Conservation (phyloP, 306 rosid genomes). For the Sicyos baderoa region DNA sequence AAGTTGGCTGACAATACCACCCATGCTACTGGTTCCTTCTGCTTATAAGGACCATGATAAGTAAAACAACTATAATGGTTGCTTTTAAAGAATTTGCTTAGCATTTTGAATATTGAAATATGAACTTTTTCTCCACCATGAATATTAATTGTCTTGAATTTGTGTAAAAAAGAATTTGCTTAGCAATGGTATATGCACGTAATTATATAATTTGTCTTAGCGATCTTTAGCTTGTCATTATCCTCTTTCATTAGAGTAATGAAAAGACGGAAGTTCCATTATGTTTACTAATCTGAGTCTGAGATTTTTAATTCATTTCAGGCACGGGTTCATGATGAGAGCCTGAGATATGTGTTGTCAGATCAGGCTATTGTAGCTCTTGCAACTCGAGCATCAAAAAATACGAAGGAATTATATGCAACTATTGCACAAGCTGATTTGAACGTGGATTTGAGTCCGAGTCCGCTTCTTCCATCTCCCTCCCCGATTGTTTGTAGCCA, state of each 20-base stretch:
- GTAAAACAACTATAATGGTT: not conserved
- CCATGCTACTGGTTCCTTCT: slow-evolving; percentile 4
- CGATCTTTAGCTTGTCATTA: not conserved
- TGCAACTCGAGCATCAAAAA: slow-evolving; percentile 45
- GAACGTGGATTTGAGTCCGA: slow-evolving; percentile 41
- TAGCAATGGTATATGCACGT: not conserved
- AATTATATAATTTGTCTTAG: not conserved
- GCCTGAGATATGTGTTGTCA: slow-evolving; percentile 70
- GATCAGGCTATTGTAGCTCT: slow-evolving; percentile 76
- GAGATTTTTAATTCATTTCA: slow-evolving; percentile 35
- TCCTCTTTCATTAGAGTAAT: slow-evolving; percentile 7
- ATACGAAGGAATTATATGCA: slow-evolving; percentile 33
- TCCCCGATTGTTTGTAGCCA: slow-evolving; percentile 75
- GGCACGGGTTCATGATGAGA: slow-evolving; percentile 96
- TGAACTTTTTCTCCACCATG: too few species aligned
- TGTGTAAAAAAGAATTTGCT: not conserved
- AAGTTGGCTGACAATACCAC: not conserved
- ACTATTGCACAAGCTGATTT: slow-evolving; percentile 51
- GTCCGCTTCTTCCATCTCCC: slow-evolving; percentile 41
- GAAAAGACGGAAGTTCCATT: slow-evolving; percentile 14
- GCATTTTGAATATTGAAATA: too few species aligned
- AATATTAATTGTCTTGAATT: too few species aligned
- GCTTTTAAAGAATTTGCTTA: not conserved
- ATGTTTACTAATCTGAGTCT: slow-evolving; percentile 20
- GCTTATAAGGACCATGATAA: slow-evolving; percentile 5